Conservation (phyloP, 768 basidiomycete species). For the Lanmaoa rubissima region DNA sequence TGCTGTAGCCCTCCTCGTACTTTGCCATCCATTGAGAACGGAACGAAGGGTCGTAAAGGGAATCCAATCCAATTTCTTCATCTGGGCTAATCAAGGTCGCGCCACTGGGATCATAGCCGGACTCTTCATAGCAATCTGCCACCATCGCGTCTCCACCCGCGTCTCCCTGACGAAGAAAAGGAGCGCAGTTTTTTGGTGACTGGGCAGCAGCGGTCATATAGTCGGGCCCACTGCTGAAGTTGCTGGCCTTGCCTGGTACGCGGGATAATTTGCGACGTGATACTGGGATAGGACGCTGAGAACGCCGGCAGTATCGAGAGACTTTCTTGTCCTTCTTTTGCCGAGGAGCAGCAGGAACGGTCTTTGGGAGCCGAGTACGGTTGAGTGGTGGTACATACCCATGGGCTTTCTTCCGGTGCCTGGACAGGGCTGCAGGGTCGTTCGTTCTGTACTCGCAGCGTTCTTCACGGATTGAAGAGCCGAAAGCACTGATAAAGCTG, state of each 20-base stretch:
- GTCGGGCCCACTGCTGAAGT: not conserved
- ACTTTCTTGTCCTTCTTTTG: not conserved
- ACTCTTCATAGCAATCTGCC: not conserved
- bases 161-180: not conserved
- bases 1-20: constrained; percentile 12
- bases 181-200: not conserved
- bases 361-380: not conserved
- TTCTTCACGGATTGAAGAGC: not conserved
- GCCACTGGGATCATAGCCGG: not conserved
- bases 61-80: constrained; percentile 3
- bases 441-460: constrained; percentile 23
- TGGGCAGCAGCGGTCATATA: not conserved
- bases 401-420: constrained; percentile 25
- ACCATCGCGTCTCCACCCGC: not conserved
- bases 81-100: not conserved
- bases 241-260: not conserved
- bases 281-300: not conserved
- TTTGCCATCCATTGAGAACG: constrained; percentile 11
- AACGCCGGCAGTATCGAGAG: not conserved
- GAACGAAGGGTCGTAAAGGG: constrained; percentile 5
- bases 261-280: not conserved
- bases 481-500: not conserved
- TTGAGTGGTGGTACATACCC: constrained; percentile 15
- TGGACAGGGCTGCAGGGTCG: constrained; percentile 28
- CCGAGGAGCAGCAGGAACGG: not conserved